Percentiles rank a stretch among this genome's conserved stretches.
These are phyloP conservation scores for Phytophthora capsici DNA, from an alignment of 352 stramenopile species.

Conservation along the genomic window DNA sequence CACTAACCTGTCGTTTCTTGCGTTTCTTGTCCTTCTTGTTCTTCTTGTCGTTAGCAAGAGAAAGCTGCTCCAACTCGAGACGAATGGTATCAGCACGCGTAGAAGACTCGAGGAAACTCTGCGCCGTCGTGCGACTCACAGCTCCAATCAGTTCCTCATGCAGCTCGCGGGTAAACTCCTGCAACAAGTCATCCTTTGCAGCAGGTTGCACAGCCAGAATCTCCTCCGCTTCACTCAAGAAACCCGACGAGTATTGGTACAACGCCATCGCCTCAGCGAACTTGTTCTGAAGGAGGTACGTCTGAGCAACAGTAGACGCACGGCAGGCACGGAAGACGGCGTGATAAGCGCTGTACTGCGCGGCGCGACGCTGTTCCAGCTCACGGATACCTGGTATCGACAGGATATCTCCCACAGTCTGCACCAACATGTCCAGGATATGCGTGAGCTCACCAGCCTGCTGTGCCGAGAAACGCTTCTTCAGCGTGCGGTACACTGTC, in stretches of 20 bases:
- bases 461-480: constrained; percentile 46
- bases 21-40: constrained; percentile 53
- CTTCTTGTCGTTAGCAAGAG: constrained; percentile 57
- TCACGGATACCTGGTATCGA: constrained; percentile 65
- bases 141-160: constrained; percentile 67
- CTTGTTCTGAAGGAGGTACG: constrained; percentile 70
- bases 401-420: constrained; percentile 81
- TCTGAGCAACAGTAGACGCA: constrained; percentile 64
- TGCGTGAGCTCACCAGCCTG: constrained; percentile 75
- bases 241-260: constrained; percentile 74
- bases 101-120: constrained; percentile 73
- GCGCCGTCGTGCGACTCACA: constrained; percentile 71
- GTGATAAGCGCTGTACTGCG: constrained; percentile 79
- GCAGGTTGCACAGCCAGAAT: constrained; percentile 61
- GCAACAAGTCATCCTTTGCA: constrained; percentile 65
- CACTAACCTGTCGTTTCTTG: constrained; percentile 44
- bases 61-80: constrained; percentile 70
- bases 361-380: constrained; percentile 51
- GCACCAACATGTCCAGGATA: constrained; percentile 85
- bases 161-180: constrained; percentile 69
- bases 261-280: constrained; percentile 74
- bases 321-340: constrained; percentile 72
- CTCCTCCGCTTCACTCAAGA: constrained; percentile 68
- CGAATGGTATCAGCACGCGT: constrained; percentile 62
- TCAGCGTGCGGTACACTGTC: constrained; percentile 72